phyloP scores from a whole-genome alignment of 202 grass and related monocot genomes.

The Panicum hallii region DNA sequence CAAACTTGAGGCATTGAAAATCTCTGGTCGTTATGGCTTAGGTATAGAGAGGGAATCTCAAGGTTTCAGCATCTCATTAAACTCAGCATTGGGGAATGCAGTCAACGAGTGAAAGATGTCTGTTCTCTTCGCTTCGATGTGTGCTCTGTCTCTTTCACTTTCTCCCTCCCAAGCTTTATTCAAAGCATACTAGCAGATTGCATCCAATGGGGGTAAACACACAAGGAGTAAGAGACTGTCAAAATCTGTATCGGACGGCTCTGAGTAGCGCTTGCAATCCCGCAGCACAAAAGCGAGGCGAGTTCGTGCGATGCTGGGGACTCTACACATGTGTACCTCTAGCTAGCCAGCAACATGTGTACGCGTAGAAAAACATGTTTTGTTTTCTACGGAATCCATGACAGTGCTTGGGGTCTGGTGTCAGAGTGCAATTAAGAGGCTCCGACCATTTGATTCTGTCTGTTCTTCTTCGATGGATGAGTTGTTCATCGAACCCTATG shows the following conservation, averaged over 20 bases:
- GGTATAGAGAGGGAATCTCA: slow-evolving; percentile 21
- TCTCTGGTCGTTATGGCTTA: background rate
- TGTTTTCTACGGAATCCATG: slow-evolving; percentile 58
- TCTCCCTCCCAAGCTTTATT: too few relatives aligned
- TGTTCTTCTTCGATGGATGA: slow-evolving; percentile 51
- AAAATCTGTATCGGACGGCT: too few relatives aligned
- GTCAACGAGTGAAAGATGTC: slow-evolving; percentile 57
- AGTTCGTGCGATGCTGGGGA: background rate
- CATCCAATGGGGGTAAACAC: too few relatives aligned
- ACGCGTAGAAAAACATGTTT: slow-evolving; percentile 39
- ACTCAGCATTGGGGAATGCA: slow-evolving; percentile 35
- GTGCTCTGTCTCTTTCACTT: too few relatives aligned
- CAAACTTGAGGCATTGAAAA: background rate
- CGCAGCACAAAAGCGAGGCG: background rate
- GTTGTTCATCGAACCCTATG: slow-evolving; percentile 65
- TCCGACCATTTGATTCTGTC: slow-evolving; percentile 74
- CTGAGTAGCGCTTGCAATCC: background rate
- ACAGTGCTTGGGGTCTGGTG: slow-evolving; percentile 47
- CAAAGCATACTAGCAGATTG: too few relatives aligned
- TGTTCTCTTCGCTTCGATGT: slow-evolving; percentile 27
- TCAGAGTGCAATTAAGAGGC: slow-evolving; percentile 88
- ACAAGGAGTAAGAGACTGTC: too few relatives aligned
- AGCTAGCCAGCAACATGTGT: background rate
- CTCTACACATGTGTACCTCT: background rate
- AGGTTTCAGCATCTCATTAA: slow-evolving; percentile 29